Evolutionary conservation across 768 basidiomycete genomes (phyloP).

Genomic region (Kwoniella sp.): DNA sequence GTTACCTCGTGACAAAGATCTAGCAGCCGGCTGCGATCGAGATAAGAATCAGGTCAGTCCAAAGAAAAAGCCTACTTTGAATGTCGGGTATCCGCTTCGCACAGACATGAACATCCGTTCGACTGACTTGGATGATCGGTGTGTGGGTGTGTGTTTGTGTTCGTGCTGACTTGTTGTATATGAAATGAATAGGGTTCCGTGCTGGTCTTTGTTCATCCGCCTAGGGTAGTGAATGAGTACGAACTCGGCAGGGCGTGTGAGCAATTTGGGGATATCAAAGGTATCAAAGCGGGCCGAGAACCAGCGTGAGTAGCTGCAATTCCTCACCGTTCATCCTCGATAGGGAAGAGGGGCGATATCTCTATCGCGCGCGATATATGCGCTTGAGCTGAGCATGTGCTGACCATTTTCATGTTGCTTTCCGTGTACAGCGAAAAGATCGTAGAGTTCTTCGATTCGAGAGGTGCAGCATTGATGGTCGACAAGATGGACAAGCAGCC

Average conservation of each 20-base stretch:
- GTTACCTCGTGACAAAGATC: slow-evolving; percentile 81
- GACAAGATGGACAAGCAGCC: slow-evolving; percentile 78
- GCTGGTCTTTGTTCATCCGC: slow-evolving; percentile 72
- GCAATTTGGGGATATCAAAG: slow-evolving; percentile 87
- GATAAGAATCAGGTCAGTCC: slow-evolving; percentile 79
- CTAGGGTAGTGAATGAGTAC: slow-evolving; percentile 74
- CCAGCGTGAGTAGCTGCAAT: slow-evolving; percentile 54
- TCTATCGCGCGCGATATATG: no score
- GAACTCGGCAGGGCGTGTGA: slow-evolving; percentile 85
- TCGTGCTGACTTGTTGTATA: no score
- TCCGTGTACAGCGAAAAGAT: slow-evolving; percentile 68
- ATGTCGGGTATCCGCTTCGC: no score
- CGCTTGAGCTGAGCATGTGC: neutral
- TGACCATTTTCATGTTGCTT: neutral
- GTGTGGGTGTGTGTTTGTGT: no score
- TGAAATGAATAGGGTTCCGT: slow-evolving; percentile 79
- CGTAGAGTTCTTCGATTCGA: slow-evolving; percentile 84
- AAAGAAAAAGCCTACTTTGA: no score
- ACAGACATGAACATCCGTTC: no score
- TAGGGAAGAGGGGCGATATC: no score
- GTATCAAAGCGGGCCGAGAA: slow-evolving; percentile 61
- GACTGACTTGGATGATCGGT: no score
- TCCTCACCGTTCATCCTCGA: no score
- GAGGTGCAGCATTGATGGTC: slow-evolving; percentile 77
- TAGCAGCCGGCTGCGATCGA: slow-evolving; percentile 63